Conservation (phyloP, 441 rosid genomes). For the Syzygium syzygioides region DNA sequence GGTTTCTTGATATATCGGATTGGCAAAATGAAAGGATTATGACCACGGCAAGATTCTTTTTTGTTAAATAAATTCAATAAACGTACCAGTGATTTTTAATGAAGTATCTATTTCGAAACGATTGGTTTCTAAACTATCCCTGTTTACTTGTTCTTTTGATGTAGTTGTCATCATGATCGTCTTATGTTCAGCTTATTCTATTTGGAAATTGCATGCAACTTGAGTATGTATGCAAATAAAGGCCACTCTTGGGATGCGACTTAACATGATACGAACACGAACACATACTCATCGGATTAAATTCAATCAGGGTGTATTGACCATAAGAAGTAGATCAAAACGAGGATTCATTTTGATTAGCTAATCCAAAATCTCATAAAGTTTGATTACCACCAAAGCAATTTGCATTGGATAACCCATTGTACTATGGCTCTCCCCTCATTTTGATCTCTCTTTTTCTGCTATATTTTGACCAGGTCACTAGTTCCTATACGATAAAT, state of each 20-base stretch:
- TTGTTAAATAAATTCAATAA: neutral
- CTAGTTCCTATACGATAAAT: neutral
- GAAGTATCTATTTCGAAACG: neutral
- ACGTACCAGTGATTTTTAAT: neutral
- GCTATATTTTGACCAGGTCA: neutral
- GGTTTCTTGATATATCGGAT: neutral
- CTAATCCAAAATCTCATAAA: neutral
- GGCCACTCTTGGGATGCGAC: rapidly evolving
- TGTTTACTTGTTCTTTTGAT: neutral
- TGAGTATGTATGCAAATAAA: neutral
- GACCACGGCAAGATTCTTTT: rapidly evolving
- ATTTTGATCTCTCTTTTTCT: neutral
- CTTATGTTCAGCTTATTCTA: neutral
- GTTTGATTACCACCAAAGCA: neutral
- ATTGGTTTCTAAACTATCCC: neutral
- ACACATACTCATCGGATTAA: neutral
- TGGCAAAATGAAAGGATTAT: rapidly evolving
- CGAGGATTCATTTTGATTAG: neutral
- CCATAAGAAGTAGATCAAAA: neutral
- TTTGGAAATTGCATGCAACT: neutral
- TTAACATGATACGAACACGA: neutral
- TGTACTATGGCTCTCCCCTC: neutral
- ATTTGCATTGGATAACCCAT: neutral
- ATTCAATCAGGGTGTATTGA: neutral
- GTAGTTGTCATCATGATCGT: neutral